Evolutionary conservation across 1,284 basidiomycete species (phyloP).

Genomic region (Agaricales sp.): DNA sequence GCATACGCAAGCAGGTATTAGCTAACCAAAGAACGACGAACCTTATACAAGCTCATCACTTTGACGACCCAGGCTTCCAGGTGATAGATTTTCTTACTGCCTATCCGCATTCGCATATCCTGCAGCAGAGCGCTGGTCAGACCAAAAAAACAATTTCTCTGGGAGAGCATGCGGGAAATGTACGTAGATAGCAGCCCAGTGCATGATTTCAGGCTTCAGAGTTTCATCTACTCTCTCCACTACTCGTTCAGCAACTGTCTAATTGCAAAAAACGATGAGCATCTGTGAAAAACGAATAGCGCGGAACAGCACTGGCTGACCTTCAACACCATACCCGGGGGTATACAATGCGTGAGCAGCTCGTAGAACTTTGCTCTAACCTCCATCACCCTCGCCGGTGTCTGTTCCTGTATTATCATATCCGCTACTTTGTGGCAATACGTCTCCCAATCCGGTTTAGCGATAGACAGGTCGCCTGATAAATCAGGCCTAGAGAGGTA

Average conservation of each 20-base stretch:
- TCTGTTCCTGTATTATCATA: slow-evolving; percentile 86
- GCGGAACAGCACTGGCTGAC: slow-evolving; percentile 27
- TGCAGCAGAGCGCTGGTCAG: slow-evolving; percentile 19
- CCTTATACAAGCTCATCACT: slow-evolving; percentile 74
- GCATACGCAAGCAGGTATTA: background rate
- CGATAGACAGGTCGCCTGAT: slow-evolving; percentile 64
- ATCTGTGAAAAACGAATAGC: background rate
- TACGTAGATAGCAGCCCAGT: slow-evolving; percentile 96
- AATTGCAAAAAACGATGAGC: slow-evolving; percentile 7
- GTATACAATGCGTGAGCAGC: slow-evolving; percentile 94
- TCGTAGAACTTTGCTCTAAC: slow-evolving; percentile 93
- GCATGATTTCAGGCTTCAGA: slow-evolving; percentile 84
- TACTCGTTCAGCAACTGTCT: slow-evolving; percentile 85
- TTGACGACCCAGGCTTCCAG: slow-evolving; percentile 90
- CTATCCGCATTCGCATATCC: slow-evolving; percentile 86
- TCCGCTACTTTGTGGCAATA: slow-evolving; percentile 94
- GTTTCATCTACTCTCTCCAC: slow-evolving; percentile 83
- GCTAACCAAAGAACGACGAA: slow-evolving; percentile 14
- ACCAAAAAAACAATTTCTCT: background rate
- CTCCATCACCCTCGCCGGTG: slow-evolving; percentile 86
- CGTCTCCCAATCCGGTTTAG: slow-evolving; percentile 99
- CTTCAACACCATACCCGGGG: slow-evolving; percentile 86
- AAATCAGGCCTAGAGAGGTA: slow-evolving; percentile 50
- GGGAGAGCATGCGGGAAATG: slow-evolving; percentile 17
- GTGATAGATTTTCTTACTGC: slow-evolving; percentile 93